Base-by-base conservation (phyloP, 441 rosid species). In the Erodium chrysanthum region DNA sequence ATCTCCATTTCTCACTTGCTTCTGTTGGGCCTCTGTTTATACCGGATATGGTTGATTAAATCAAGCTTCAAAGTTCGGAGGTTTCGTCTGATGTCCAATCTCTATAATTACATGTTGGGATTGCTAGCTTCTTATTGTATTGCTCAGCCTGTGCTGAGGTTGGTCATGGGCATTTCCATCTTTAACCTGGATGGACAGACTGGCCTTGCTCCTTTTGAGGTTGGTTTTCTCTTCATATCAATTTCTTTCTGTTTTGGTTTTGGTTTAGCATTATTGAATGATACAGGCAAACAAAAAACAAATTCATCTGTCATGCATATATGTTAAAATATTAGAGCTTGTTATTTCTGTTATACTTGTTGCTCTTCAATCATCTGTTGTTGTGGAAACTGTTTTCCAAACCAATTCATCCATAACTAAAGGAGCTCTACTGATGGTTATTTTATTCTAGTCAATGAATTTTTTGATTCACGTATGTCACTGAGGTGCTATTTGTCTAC, bases 201-300 rank as follows among this genome's bases (percentile, higher is more conserved):
- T 60, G 83, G 88, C 37, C 83, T 92, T 77, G 87, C 94, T 80
- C 95, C 98, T 1, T 90, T 71, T 69, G 98, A 95, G 99, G 99
- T 92, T 71, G 40, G 74, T 60, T 70, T 61, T 72, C 17, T 6
- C 17, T 15, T 12, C 40, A 46, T 46, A 52, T 15, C n/a, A 62
- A n/a, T 58, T 46, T 65, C 7, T 52, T 2, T 63, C n/a, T 10
- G 23, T 58, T 66, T 67, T 66, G 7, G 52, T 58, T 68, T 4
- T 20, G 11, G 15, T 20, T 64, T 15, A 11, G 12, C 73, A 68
- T 71, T 18, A 0, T 35, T 21, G 7, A 58, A 58, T 58, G 2
- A 14, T 5, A 21, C 31, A 21, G 31, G 27, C 63, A 21, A 58
- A 58, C 7, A 54, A 25, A 2, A 10, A 54, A 37, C 11, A 42